Conservation (phyloP, 371 early-diverging fungal genomes). For the Blakeslea trispora region DNA sequence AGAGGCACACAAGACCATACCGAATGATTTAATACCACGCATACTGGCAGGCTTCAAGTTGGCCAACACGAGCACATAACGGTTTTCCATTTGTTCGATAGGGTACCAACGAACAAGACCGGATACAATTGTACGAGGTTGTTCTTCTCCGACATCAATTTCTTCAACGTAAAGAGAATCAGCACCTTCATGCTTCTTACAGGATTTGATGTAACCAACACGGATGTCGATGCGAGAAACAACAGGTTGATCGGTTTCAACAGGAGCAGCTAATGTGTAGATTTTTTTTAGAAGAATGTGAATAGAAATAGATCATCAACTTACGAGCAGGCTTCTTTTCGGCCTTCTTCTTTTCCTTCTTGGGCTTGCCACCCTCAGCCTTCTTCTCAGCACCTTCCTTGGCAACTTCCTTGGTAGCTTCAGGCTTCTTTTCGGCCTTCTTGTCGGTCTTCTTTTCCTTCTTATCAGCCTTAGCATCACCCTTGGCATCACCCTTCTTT, state of each 20-base stretch:
- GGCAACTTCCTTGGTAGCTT: constrained; percentile 30
- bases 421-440: constrained; percentile 37
- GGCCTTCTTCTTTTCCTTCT: constrained; percentile 65
- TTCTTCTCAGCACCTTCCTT: constrained; percentile 47
- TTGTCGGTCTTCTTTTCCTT: constrained; percentile 40
- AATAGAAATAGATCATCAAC: neutral
- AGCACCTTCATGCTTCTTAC: constrained; percentile 90
- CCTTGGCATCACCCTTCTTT: constrained; percentile 29
- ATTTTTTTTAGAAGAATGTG: neutral
- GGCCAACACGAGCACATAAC: constrained; percentile 46
- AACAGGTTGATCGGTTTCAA: constrained; percentile 60
- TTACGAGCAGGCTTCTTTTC: constrained; percentile 53
- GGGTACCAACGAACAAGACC: constrained; percentile 93
- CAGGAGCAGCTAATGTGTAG: constrained; percentile 46
- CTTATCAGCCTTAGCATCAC: constrained; percentile 8
- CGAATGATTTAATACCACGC: constrained; percentile 94
- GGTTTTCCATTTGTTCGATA: constrained; percentile 79
- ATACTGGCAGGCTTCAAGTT: constrained; percentile 96
- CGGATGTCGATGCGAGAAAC: constrained; percentile 89
- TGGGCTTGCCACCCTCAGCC: constrained; percentile 44
- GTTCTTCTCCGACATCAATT: constrained; percentile 84
- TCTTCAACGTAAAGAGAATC: constrained; percentile 94
- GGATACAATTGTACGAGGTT: constrained; percentile 90
- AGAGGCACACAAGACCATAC: constrained; percentile 95
- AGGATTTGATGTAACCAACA: constrained; percentile 86